Evolutionary conservation across 1,284 basidiomycete species (phyloP).

Genomic region (Mycena sp.): DNA sequence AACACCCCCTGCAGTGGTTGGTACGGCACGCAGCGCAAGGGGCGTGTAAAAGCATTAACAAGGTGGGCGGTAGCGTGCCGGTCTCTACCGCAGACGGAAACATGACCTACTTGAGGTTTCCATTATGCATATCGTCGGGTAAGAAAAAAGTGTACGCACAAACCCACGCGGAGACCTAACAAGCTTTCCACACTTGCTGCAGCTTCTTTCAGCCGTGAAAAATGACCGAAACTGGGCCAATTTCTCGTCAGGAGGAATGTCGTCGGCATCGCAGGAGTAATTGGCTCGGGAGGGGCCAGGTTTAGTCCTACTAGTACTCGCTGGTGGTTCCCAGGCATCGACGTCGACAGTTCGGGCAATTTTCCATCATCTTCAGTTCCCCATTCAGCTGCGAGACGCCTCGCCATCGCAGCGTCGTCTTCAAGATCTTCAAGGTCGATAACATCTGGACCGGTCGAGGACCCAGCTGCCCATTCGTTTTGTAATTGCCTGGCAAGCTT

Average conservation of each 20-base stretch:
- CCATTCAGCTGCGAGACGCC: constrained; percentile 51
- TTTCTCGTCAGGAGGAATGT: constrained; percentile 42
- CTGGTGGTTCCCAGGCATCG: constrained; percentile 7
- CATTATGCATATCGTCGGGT: constrained; percentile 1
- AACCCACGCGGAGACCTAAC: constrained; percentile 50
- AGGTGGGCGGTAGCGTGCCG: constrained; percentile 38
- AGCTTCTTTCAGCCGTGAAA: constrained; percentile 45
- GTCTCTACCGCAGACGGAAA: constrained; percentile 47
- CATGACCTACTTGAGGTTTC: constrained; percentile 45
- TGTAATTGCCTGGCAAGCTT: constrained; percentile 48
- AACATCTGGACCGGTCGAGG: constrained; percentile 11
- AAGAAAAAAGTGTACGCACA: constrained; percentile 40
- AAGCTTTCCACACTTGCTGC: constrained; percentile 46
- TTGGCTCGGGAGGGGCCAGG: constrained; percentile 9
- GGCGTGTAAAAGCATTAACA: constrained; percentile 52
- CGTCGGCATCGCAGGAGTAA: not conserved
- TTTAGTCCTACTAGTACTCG: not conserved
- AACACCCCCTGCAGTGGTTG: constrained; percentile 60
- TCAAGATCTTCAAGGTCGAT: constrained; percentile 34
- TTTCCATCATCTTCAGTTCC: constrained; percentile 24
- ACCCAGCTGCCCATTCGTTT: constrained; percentile 36
- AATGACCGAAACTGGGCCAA: constrained; percentile 43
- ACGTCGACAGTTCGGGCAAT: constrained; percentile 8
- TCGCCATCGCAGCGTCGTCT: constrained; percentile 50
- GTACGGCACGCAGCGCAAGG: constrained; percentile 52